Conservation (phyloP, 2,329 filamentous ascomycete species). For the Pyrenophora teres region DNA sequence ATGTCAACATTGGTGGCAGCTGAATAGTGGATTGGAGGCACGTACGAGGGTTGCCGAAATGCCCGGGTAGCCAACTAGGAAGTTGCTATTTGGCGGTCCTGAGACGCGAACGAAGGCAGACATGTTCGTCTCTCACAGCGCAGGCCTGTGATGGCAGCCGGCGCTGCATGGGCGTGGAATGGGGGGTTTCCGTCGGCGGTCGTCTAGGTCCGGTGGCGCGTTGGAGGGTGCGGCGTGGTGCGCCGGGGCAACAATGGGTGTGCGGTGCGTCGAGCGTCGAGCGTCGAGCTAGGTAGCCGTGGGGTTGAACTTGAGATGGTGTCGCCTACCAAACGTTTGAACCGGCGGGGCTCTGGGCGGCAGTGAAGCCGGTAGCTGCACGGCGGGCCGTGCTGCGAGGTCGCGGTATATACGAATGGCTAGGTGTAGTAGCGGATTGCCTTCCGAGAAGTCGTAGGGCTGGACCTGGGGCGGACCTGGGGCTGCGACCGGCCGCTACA, state of each 20-base stretch:
- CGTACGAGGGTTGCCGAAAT: slow-evolving; percentile 96
- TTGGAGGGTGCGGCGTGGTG: slow-evolving; percentile 9
- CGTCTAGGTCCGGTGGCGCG: slow-evolving; percentile 10
- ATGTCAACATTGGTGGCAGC: slow-evolving; percentile 26
- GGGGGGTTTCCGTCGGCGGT: slow-evolving; percentile 21
- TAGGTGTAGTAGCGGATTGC: slow-evolving; percentile 12
- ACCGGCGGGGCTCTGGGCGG: slow-evolving; percentile 29
- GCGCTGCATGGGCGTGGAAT: slow-evolving; percentile 43
- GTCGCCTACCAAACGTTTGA: slow-evolving; percentile 20
- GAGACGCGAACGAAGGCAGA: slow-evolving; percentile 92
- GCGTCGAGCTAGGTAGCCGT: slow-evolving; percentile 26
- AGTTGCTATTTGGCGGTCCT: slow-evolving; percentile 94
- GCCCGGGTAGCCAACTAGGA: slow-evolving; percentile 94
- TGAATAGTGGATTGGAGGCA: slow-evolving; percentile 28
- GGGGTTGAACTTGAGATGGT: slow-evolving; percentile 27
- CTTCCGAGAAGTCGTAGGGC: slow-evolving; percentile 18
- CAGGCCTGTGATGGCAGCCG: slow-evolving; percentile 40
- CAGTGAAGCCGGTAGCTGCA: slow-evolving; percentile 13
- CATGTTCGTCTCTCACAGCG: slow-evolving; percentile 45
- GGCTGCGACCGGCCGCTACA: not conserved
- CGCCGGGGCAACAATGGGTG: slow-evolving; percentile 7
- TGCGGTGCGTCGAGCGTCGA: slow-evolving; percentile 15
- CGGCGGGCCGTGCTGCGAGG: slow-evolving; percentile 14
- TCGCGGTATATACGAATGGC: slow-evolving; percentile 2
- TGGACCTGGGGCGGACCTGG: slow-evolving; percentile 8